Evolutionary conservation across 192 early-diverging fungal genomes (phyloP), one percentile per base, ranked within the genome.

Genomic region (Phycomyces blakesleeanus): DNA sequence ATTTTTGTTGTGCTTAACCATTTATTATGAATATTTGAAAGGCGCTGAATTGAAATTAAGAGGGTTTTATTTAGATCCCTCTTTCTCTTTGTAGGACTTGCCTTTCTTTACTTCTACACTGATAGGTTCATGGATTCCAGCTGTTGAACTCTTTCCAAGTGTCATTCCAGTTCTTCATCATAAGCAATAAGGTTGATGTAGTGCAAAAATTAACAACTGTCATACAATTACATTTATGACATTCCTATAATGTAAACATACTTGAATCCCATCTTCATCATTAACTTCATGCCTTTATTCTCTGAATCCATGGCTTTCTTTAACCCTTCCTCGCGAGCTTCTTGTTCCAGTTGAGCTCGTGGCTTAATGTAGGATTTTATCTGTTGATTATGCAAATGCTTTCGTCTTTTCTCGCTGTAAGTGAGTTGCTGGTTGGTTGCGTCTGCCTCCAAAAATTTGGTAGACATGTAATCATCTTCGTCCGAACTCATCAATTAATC

Each of bases 221-320:
- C 29, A 34, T 34, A 34, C 29, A 34, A 7, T 2, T 7, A 5
- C 29, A 5, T 2, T 5, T 34, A 2, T 7, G 29, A 34, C 29
- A 34, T 34, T 34, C 3, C 2, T 7, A 34, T 11, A 12, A 6
- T 27, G 0, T 18, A 34, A 34, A 55, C 71, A 14, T 82, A 77
- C 81, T 80, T 80, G 71, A 81, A 83, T 0, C 82, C 82, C 82
- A 83, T 81, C 21, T 81, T 81, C 65, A 78, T 74, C 34, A 83
- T 26, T 75, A 83, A 78, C 16, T 78, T 73, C 79, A 79, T 79
- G 20, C 82, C 82, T 55, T 78, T 78, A 62, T 83, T 83, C 5
- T 75, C 70, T 16, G 69, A 70, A 5, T 72, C 75, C 20, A 83
- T 69, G 38, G 68, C 72, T 16, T 72, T 81, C 15, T 78, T 29